A percentile compares a stretch with the other conserved stretches of the same genome.
These are phyloP conservation scores for Arctostaphylos glauca DNA, from an alignment of 148 eudicot species.

Conservation along the genomic window DNA sequence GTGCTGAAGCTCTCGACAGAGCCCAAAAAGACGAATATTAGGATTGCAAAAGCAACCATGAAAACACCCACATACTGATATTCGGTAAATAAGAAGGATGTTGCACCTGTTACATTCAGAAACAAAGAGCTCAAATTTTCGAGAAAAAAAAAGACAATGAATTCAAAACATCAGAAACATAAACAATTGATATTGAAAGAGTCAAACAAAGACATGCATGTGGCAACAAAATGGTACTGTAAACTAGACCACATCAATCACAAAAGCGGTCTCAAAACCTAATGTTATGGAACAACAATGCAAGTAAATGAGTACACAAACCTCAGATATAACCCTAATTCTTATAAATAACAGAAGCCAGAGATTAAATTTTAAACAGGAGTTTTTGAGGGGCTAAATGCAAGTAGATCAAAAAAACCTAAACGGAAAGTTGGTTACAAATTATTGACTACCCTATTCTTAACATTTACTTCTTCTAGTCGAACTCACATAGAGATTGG, in stretches of 20 bases:
- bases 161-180: neutral
- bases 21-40: conserved; percentile 61
- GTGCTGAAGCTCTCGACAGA: conserved; percentile 66
- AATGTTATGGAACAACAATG: no score
- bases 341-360: no score
- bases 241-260: neutral
- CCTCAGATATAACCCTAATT: no score
- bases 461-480: neutral
- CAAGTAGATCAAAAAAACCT: neutral
- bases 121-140: neutral
- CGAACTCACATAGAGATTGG: neutral
- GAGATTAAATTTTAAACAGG: no score
- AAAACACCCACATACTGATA: conserved; percentile 56
- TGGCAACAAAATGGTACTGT: neutral
- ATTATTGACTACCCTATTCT: neutral
- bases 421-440: neutral
- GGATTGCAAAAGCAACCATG: conserved; percentile 52
- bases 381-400: neutral
- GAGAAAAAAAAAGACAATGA: neutral
- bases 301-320: no score
- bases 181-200: neutral
- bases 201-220: neutral
- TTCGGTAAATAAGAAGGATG: conserved; percentile 56
- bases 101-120: conserved; percentile 45
- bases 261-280: neutral